A percentile compares a stretch with the other conserved stretches of the same genome.
Evolutionary conservation across 2,329 filamentous ascomycete species (phyloP).

Genomic region (Fusarium ambrosium): DNA sequence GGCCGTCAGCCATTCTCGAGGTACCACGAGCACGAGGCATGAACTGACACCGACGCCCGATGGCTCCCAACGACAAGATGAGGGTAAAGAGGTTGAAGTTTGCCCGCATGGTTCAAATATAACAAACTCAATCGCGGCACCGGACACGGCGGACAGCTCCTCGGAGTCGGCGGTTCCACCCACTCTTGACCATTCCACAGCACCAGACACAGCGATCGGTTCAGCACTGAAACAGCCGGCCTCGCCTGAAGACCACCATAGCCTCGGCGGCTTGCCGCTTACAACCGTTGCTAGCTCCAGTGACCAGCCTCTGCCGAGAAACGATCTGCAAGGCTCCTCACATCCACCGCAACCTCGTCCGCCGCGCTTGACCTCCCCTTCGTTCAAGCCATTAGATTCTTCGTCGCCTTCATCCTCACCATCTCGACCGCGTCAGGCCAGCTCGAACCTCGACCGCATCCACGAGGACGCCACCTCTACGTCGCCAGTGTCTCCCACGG

Average conservation of each 20-base stretch:
- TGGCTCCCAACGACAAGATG: constrained; percentile 28
- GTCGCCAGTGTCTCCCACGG: constrained; percentile 25
- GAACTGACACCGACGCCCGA: constrained; percentile 35
- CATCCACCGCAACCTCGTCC: constrained; percentile 40
- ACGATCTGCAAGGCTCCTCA: constrained; percentile 38
- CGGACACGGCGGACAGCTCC: constrained; percentile 29
- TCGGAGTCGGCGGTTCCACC: constrained; percentile 40
- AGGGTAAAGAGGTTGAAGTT: constrained; percentile 17
- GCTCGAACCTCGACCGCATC: constrained; percentile 46
- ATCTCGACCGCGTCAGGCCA: constrained; percentile 36
- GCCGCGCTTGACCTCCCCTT: constrained; percentile 38
- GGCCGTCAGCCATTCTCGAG: constrained; percentile 40
- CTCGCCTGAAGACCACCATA: constrained; percentile 40
- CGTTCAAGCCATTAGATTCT: constrained; percentile 34
- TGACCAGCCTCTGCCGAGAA: constrained; percentile 39
- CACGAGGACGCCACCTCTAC: constrained; percentile 40
- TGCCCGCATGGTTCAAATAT: constrained; percentile 25
- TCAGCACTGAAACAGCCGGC: constrained; percentile 40
- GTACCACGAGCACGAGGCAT: constrained; percentile 38
- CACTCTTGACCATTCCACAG: constrained; percentile 32
- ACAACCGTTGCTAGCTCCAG: constrained; percentile 43
- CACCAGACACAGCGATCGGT: constrained; percentile 24
- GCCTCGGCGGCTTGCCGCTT: constrained; percentile 39
- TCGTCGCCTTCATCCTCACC: constrained; percentile 36
- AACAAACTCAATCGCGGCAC: constrained; percentile 23